phyloP scores from a whole-genome alignment of 495 filamentous ascomycete species.

The Astrocystis sublimbata region DNA sequence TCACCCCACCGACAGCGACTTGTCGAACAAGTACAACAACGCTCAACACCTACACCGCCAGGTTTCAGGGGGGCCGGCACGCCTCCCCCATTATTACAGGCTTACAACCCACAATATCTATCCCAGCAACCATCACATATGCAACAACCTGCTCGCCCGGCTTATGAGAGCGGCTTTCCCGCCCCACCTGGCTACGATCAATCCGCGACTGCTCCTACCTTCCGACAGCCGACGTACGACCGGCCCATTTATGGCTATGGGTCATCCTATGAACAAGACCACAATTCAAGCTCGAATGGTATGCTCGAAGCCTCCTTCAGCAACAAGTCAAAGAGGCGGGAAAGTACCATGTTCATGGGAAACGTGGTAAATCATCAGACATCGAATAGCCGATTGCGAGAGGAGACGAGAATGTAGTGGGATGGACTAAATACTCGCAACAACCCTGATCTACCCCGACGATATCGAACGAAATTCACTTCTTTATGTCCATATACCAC shows the following conservation, averaged over 20 bases:
- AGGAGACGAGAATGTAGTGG: slow-evolving; percentile 40
- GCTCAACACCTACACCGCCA: slow-evolving; percentile 48
- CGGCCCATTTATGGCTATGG: slow-evolving; percentile 43
- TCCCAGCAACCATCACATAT: slow-evolving; percentile 25
- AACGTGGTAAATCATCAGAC: slow-evolving; percentile 45
- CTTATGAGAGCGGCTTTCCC: slow-evolving; percentile 41
- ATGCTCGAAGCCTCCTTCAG: slow-evolving; percentile 44
- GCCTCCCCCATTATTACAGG: slow-evolving; percentile 44
- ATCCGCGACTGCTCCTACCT: slow-evolving; percentile 17
- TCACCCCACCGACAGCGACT: slow-evolving; percentile 48
- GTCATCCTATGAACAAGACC: slow-evolving; percentile 31
- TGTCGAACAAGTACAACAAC: slow-evolving; percentile 39
- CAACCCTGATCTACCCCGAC: background rate
- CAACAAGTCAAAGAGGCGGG: slow-evolving; percentile 40
- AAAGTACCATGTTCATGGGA: slow-evolving; percentile 52
- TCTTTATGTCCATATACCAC: slow-evolving; percentile 11
- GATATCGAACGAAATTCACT: slow-evolving; percentile 8
- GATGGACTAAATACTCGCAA: slow-evolving; percentile 1
- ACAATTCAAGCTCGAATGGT: slow-evolving; percentile 35
- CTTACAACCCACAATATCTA: slow-evolving; percentile 38
- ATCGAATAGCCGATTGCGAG: slow-evolving; percentile 48
- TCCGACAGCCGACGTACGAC: slow-evolving; percentile 39
- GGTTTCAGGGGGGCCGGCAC: slow-evolving; percentile 44
- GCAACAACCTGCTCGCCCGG: slow-evolving; percentile 38
- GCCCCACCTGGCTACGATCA: slow-evolving; percentile 36